Percentiles rank a stretch among this genome's conserved stretches.
These are phyloP conservation scores for Aechmea fasciata DNA, from an alignment of 176 grass and related monocot species.

Conservation along the genomic window DNA sequence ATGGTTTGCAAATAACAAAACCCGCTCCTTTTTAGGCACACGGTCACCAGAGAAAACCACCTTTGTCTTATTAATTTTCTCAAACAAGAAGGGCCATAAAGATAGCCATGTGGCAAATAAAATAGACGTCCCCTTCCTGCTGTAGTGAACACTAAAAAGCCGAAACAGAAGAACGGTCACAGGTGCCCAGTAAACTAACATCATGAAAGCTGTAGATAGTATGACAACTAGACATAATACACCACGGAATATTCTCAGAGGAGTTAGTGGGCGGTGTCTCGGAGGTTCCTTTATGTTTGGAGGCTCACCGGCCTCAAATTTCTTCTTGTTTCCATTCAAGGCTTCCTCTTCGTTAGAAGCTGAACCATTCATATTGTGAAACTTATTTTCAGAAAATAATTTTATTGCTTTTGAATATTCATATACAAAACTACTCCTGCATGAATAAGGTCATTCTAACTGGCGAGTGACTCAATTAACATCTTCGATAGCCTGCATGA, in stretches of 20 bases:
- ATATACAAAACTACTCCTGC: background rate
- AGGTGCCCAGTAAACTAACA: constrained; percentile 70
- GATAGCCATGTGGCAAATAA: constrained; percentile 81
- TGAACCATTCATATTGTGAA: constrained; percentile 41
- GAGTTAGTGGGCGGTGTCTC: constrained; percentile 39
- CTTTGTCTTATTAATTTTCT: constrained; percentile 84
- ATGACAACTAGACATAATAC: constrained; percentile 61
- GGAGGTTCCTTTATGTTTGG: constrained; percentile 28
- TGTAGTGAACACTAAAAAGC: constrained; percentile 68
- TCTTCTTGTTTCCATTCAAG: constrained; percentile 42
- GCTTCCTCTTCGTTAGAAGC: background rate
- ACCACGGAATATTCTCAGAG: constrained; percentile 45
- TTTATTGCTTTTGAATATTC: background rate
- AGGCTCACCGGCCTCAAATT: constrained; percentile 13
- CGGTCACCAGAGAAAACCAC: constrained; percentile 79
- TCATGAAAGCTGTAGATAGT: constrained; percentile 54
- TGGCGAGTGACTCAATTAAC: background rate
- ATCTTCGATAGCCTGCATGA: background rate
- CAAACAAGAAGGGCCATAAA: constrained; percentile 83
- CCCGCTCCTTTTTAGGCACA: constrained; percentile 41
- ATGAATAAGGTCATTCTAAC: background rate
- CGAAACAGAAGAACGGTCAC: constrained; percentile 47
- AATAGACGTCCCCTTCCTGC: constrained; percentile 68
- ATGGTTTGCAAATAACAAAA: constrained; percentile 83
- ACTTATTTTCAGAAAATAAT: background rate